Conservation (phyloP, 1,284 basidiomycete species). For the Apiotrichum siamense region DNA sequence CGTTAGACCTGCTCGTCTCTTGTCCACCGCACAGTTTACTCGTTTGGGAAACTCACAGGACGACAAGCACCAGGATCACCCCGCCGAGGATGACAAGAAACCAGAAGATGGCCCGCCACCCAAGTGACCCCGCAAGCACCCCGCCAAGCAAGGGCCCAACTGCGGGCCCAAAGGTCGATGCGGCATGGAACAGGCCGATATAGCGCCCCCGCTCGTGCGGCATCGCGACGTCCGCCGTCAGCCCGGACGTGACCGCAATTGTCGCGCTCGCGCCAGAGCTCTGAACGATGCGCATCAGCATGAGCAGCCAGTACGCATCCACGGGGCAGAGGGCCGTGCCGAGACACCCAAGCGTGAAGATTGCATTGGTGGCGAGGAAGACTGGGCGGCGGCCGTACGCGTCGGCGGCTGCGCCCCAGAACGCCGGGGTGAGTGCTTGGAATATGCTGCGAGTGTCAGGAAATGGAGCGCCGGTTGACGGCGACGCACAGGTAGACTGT, state of each 20-base stretch:
- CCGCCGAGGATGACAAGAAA: slow-evolving; percentile 22
- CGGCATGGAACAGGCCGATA: slow-evolving; percentile 30
- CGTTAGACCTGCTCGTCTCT: not conserved
- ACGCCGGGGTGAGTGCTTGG: slow-evolving; percentile 36
- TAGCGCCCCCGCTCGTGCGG: slow-evolving; percentile 38
- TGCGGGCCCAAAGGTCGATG: slow-evolving; percentile 30
- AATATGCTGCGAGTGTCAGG: slow-evolving; percentile 19
- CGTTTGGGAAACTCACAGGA: slow-evolving; percentile 20
- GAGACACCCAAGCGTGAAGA: slow-evolving; percentile 33
- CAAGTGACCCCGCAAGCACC: slow-evolving; percentile 17
- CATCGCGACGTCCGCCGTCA: slow-evolving; percentile 34
- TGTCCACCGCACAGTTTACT: too few relatives aligned
- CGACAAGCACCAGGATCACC: slow-evolving; percentile 13
- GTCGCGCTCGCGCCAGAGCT: slow-evolving; percentile 34
- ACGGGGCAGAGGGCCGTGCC: slow-evolving; percentile 38
- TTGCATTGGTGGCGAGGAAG: slow-evolving; percentile 28
- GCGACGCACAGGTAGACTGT: slow-evolving; percentile 35
- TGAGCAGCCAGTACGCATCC: slow-evolving; percentile 35
- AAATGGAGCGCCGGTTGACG: not conserved
- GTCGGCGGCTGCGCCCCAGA: slow-evolving; percentile 37
- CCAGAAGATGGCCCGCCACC: slow-evolving; percentile 26
- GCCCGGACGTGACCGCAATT: slow-evolving; percentile 36
- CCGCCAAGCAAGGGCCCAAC: slow-evolving; percentile 38
- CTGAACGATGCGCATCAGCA: slow-evolving; percentile 36
- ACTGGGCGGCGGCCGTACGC: slow-evolving; percentile 34